phyloP scores from a whole-genome alignment of 805 yeast species.

The Ogataea paradorogensis region DNA sequence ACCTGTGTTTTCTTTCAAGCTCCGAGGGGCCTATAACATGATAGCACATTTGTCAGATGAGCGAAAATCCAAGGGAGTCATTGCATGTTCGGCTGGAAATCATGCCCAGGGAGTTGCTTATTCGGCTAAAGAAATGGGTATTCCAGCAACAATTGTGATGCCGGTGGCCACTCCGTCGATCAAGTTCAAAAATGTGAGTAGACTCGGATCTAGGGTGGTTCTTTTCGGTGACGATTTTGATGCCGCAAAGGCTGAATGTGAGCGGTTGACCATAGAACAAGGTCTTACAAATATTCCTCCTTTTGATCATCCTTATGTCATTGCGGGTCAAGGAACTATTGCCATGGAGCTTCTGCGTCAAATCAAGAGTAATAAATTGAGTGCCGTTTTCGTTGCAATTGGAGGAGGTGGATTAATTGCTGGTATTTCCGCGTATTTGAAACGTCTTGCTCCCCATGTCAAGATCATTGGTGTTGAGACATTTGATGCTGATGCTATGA shows the following conservation, averaged over 20 bases:
- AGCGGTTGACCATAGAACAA: slow-evolving; percentile 60
- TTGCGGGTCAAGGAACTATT: slow-evolving; percentile 98
- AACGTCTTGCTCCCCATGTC: slow-evolving; percentile 96
- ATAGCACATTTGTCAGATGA: slow-evolving; percentile 78
- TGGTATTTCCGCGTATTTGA: slow-evolving; percentile 86
- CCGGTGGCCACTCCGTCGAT: slow-evolving; percentile 96
- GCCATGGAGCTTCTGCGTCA: slow-evolving; percentile 93
- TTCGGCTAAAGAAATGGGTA: slow-evolving; percentile 78
- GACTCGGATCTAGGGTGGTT: slow-evolving; percentile 93
- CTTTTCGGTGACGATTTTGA: slow-evolving; percentile 93
- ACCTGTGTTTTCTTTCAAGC: slow-evolving; percentile 94
- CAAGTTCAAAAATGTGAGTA: slow-evolving; percentile 84
- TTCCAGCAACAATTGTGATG: slow-evolving; percentile 97
- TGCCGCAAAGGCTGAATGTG: slow-evolving; percentile 89
- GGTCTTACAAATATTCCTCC: slow-evolving; percentile 94
- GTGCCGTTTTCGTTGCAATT: slow-evolving; percentile 87
- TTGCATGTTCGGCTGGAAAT: slow-evolving; percentile 98
- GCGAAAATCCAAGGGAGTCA: slow-evolving; percentile 76
- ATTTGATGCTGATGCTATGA: slow-evolving; percentile 89
- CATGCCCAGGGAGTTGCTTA: slow-evolving; percentile 99
- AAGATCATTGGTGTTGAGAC: slow-evolving; percentile 96
- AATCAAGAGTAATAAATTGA: slow-evolving; percentile 67
- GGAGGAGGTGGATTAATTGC: slow-evolving; percentile 98
- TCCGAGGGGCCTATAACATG: slow-evolving; percentile 98
- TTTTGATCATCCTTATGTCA: slow-evolving; percentile 94